These are phyloP conservation scores for Mercurialis annua DNA, from an alignment of 345 rosid species.

Conservation along the genomic window DNA sequence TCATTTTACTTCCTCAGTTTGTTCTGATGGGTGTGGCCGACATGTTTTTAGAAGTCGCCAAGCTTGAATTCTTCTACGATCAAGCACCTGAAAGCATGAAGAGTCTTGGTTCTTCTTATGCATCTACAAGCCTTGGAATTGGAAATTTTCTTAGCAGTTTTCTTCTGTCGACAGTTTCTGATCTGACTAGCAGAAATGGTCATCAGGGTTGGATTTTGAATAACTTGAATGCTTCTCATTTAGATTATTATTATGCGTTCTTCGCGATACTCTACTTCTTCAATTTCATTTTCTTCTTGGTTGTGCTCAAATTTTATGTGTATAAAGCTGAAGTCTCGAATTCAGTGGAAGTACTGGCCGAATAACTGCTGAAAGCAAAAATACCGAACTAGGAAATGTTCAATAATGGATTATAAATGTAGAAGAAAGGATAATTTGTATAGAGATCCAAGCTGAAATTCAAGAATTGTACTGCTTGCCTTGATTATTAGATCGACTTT, in stretches of 20 bases:
- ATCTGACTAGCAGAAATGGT: conserved; percentile 46
- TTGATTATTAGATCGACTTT: neutral
- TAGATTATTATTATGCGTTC: conserved; percentile 72
- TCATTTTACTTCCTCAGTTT: conserved; percentile 73
- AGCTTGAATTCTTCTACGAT: conserved; percentile 86
- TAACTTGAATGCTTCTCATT: conserved; percentile 68
- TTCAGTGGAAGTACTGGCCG: conserved; percentile 45
- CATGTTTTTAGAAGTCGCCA: conserved; percentile 69
- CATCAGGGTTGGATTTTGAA: conserved; percentile 67
- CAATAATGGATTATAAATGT: neutral
- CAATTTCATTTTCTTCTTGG: conserved; percentile 59
- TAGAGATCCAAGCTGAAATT: neutral
- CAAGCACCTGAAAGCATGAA: conserved; percentile 93
- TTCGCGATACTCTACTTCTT: conserved; percentile 52
- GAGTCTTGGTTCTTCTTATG: conserved; percentile 80
- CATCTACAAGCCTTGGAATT: conserved; percentile 46
- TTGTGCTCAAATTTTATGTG: conserved; percentile 49
- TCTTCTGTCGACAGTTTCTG: conserved; percentile 53
- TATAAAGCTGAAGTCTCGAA: conserved; percentile 67
- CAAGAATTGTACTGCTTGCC: too few relatives aligned
- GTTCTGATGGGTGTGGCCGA: conserved; percentile 79
- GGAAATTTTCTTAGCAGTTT: conserved; percentile 80
- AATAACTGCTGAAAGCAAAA: conserved; percentile 36
- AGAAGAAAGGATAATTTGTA: neutral
- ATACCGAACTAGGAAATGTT: conserved; percentile 19